Evolutionary conservation across 768 basidiomycete genomes (phyloP), one percentile per base, ranked within the genome.

Genomic region (Lactifluus volemus): DNA sequence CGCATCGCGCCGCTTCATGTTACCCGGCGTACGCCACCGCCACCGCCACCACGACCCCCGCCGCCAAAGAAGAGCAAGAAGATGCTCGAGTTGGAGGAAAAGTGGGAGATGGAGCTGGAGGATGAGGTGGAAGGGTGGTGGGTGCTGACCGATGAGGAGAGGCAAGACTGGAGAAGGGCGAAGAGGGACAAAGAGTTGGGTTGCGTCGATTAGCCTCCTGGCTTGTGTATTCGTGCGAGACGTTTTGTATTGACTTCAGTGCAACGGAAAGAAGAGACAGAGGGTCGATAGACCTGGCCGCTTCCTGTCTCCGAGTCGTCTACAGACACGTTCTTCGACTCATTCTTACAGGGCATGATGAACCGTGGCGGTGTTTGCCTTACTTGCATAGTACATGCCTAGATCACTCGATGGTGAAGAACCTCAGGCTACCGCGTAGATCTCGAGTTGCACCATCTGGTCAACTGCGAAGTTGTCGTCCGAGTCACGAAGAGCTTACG

Each of bases 1-100:
- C 77, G 75, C 36, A 91, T 92, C 61, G 89, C 87, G 11, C 88
- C 89, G 3, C 76, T 92, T 29, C 89, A 91, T 67, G 81, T 83
- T 9, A 86, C 88, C 69, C 76, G 88, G 51, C 79, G 81, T 14
- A 82, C 86, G 1, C 89, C 89, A 0, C 88, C 89, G 0, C 88
- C 86, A 0, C 85, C 86, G 0, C 78, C 76, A 2, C 89, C 89
- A 0, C 81, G 83, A 4, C 84, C 83, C 0, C 86, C 87, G 5
- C 83, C 84, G 49, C 81, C 79, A 63, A 88, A 84, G 73, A 91
- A 91, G 76, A 84, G 82, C 54, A 89, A 89, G 77, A 91, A 90
- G 70, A 82, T 88, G 72, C 72, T 87, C 25, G 81, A 84, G 67
- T 72, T 81, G 68, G 89, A 91, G 72, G 89, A 91, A 70, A 80